phyloP scores from a whole-genome alignment of 208 protist species.

The Angomonas ambiguus region DNA sequence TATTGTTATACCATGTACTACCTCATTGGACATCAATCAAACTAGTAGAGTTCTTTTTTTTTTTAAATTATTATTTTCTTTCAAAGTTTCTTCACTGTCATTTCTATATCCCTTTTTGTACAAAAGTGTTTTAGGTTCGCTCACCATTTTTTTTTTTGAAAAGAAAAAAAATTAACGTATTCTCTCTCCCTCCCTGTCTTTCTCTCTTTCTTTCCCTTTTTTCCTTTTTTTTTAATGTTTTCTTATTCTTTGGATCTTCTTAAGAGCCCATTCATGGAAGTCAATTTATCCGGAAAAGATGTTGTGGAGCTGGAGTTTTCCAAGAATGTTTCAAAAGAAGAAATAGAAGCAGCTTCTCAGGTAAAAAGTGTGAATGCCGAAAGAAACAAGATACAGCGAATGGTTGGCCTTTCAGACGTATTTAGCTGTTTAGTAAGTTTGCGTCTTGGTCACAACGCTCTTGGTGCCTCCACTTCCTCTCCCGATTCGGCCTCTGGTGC shows the following conservation, averaged over 20 bases:
- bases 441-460: conserved; percentile 57
- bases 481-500: conserved; percentile 14
- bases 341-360: conserved; percentile 38
- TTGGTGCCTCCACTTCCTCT: conserved; percentile 37
- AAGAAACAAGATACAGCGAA: conserved; percentile 50
- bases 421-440: conserved; percentile 60
- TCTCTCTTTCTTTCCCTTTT: not conserved
- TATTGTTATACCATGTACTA: not conserved
- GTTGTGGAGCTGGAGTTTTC: conserved; percentile 71
- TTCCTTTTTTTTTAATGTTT: conserved; percentile 13
- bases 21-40: not conserved
- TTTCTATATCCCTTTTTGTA: conserved; percentile 1
- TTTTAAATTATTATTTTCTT: not conserved
- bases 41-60: not conserved
- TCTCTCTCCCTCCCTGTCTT: not conserved
- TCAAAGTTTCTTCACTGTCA: conserved; percentile 3
- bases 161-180: conserved; percentile 2
- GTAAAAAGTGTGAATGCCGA: conserved; percentile 35
- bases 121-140: not conserved
- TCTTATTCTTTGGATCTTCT: conserved; percentile 11
- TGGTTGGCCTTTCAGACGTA: conserved; percentile 44
- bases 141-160: conserved; percentile 9
- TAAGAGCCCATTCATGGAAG: conserved; percentile 40
- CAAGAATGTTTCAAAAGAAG: conserved; percentile 32
- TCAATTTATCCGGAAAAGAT: conserved; percentile 57